phyloP scores from a whole-genome alignment of 306 rosid species.

The Fragaria vesca region DNA sequence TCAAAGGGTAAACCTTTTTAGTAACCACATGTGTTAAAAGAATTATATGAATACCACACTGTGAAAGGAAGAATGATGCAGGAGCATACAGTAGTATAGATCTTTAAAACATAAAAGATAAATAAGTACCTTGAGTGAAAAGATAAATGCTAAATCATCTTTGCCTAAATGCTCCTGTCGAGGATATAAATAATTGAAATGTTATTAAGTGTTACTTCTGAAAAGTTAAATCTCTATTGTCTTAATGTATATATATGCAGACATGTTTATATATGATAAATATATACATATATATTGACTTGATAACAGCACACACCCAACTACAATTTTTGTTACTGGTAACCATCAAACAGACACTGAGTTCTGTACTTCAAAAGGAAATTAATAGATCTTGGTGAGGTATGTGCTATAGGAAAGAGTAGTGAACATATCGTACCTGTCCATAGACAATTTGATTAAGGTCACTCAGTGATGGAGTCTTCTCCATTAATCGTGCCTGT shows the following conservation, averaged over 20 bases:
- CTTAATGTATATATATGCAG: too few relatives aligned
- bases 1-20: conserved; percentile 38
- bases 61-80: neutral
- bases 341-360: neutral
- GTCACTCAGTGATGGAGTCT: conserved; percentile 90
- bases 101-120: conserved; percentile 5
- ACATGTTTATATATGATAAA: too few relatives aligned
- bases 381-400: conserved; percentile 19
- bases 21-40: conserved; percentile 28
- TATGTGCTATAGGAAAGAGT: conserved; percentile 17
- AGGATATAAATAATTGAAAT: conserved; percentile 18
- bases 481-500: conserved; percentile 87
- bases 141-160: conserved; percentile 84
- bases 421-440: conserved; percentile 53
- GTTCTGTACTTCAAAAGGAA: neutral
- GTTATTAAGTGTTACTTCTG: conserved; percentile 19
- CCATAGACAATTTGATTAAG: conserved; percentile 89
- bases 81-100: neutral
- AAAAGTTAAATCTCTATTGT: neutral
- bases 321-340: neutral
- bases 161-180: conserved; percentile 84
- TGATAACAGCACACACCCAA: neutral
- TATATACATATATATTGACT: neutral
- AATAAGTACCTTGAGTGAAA: conserved; percentile 74
- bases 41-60: neutral